Percentiles rank a stretch among this genome's conserved stretches.
These are phyloP conservation scores for Leptosphaerulina australis DNA, from an alignment of 2,329 filamentous ascomycete genomes.

Conservation along the genomic window DNA sequence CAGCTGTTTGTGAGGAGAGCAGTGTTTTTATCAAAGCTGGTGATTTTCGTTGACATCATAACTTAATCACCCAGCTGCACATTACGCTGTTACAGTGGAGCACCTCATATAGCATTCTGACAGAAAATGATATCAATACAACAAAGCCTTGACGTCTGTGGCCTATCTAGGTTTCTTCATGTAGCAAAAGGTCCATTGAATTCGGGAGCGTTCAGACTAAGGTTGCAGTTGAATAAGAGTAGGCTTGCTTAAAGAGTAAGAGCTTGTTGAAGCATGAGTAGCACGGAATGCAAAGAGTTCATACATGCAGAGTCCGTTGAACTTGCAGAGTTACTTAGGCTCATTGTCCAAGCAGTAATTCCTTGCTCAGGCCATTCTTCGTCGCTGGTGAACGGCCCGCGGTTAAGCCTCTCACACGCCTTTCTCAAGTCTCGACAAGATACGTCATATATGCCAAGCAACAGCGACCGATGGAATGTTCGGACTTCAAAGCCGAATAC, in stretches of 20 bases:
- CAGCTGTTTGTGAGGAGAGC: slow-evolving; percentile 6
- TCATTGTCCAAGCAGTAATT: neutral
- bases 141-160: neutral
- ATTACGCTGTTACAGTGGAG: slow-evolving; percentile 23
- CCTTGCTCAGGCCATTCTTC: neutral
- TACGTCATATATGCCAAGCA: slow-evolving; percentile 10
- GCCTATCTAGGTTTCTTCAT: neutral
- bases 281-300: neutral
- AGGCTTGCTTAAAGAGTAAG: neutral
- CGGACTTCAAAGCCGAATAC: neutral
- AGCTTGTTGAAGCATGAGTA: neutral
- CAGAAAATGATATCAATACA: neutral
- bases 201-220: no score
- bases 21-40: slow-evolving; percentile 21
- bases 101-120: slow-evolving; percentile 9
- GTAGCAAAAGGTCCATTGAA: neutral
- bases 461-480: slow-evolving; percentile 1
- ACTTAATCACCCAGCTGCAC: slow-evolving; percentile 18
- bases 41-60: slow-evolving; percentile 37
- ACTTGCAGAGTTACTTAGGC: neutral
- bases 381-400: neutral
- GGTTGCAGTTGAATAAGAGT: no score
- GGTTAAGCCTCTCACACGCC: neutral
- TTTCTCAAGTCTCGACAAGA: neutral
- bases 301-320: neutral